These are phyloP conservation scores for Hemileccinum hortonii DNA, from an alignment of 1,284 basidiomycete genomes.

Conservation along the genomic window DNA sequence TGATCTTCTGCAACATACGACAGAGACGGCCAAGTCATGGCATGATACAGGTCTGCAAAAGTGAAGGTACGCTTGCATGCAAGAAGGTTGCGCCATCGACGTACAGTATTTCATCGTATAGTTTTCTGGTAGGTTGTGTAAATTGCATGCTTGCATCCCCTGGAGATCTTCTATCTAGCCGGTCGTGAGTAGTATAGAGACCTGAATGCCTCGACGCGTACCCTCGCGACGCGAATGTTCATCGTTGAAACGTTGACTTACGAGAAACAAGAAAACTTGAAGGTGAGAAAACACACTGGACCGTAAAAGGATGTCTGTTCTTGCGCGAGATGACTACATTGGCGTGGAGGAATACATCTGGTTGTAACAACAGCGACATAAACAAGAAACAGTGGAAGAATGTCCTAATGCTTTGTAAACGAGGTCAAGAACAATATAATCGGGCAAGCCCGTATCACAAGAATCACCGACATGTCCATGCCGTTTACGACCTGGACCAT, in stretches of 20 bases:
- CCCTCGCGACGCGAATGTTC: constrained; percentile 59
- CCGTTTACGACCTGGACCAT: constrained; percentile 26
- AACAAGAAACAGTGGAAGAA: constrained; percentile 3
- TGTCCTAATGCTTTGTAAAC: constrained; percentile 14
- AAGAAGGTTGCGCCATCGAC: constrained; percentile 11
- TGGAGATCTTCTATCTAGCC: constrained; percentile 59
- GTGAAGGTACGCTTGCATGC: constrained; percentile 19
- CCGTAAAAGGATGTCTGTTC: constrained; percentile 14
- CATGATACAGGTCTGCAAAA: constrained; percentile 85
- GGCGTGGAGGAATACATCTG: constrained; percentile 19
- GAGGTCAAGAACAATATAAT: constrained; percentile 11
- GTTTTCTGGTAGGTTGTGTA: constrained; percentile 92
- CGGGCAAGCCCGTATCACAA: constrained; percentile 8
- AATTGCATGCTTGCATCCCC: constrained; percentile 91
- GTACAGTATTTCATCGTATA: constrained; percentile 92
- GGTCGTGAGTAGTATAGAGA: constrained; percentile 18
- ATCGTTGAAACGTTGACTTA: constrained; percentile 33
- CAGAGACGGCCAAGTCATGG: constrained; percentile 93
- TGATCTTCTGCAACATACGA: constrained; percentile 97
- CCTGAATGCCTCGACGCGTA: constrained; percentile 30
- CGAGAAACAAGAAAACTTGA: no score
- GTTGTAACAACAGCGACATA: constrained; percentile 27
- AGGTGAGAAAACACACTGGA: background rate
- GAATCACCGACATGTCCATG: constrained; percentile 5
- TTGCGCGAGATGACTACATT: constrained; percentile 17